Percentiles rank a stretch among this genome's conserved stretches.
These are phyloP conservation scores for Aspergillus carlsbadensis DNA, from an alignment of 495 filamentous ascomycete genomes.

Conservation along the genomic window DNA sequence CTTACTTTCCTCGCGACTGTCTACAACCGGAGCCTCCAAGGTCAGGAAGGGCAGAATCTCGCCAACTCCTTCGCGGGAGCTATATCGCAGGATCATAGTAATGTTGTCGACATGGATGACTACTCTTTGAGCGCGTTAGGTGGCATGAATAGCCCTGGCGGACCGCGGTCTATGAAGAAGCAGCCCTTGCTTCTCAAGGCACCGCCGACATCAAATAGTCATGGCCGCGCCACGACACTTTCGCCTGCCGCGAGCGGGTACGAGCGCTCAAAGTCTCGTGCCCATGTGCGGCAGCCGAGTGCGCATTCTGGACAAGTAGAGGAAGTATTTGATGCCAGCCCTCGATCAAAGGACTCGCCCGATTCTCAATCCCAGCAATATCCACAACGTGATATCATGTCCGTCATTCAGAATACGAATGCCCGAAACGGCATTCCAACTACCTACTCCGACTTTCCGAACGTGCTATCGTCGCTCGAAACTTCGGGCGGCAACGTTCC, in stretches of 20 bases:
- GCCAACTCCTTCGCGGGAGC: conserved; percentile 70
- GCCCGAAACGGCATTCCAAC: conserved; percentile 53
- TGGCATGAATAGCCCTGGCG: conserved; percentile 37
- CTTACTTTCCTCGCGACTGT: conserved; percentile 95
- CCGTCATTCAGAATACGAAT: conserved; percentile 78
- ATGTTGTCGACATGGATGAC: conserved; percentile 72
- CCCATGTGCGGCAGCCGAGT: conserved; percentile 37
- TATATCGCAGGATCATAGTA: conserved; percentile 60
- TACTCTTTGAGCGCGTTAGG: conserved; percentile 37
- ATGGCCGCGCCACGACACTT: conserved; percentile 36
- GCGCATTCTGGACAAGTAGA: conserved; percentile 42
- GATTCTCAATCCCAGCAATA: conserved; percentile 25
- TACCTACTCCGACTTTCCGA: conserved; percentile 64
- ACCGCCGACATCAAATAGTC: conserved; percentile 37
- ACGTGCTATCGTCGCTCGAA: conserved; percentile 71
- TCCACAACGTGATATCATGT: conserved; percentile 77
- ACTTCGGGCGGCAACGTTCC: conserved; percentile 61
- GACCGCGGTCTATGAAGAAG: conserved; percentile 46
- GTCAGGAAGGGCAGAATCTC: conserved; percentile 63
- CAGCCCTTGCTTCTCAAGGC: conserved; percentile 52
- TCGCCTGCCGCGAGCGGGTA: conserved; percentile 35
- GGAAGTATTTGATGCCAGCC: conserved; percentile 44
- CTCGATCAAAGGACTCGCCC: conserved; percentile 27
- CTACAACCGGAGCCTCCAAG: conserved; percentile 77
- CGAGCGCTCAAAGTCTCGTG: conserved; percentile 34